Conservation (phyloP, 2,329 filamentous ascomycete species). For the Mariannaea sp. region DNA sequence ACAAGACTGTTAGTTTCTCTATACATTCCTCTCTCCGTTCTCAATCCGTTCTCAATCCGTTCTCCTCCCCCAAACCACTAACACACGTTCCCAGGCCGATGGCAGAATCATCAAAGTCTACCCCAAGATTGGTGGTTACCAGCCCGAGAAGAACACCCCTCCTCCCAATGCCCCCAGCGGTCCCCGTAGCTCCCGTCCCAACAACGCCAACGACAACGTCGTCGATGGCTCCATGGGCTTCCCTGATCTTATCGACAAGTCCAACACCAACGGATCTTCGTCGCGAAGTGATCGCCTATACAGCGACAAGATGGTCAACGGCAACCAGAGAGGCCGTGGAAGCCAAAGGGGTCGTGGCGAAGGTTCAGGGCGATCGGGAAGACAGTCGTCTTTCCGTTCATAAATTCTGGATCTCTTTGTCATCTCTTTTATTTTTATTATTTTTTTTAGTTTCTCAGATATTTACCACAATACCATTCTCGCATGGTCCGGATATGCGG, state of each 20-base stretch:
- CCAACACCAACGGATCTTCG: conserved; percentile 26
- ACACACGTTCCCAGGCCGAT: conserved; percentile 63
- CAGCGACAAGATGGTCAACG: conserved; percentile 53
- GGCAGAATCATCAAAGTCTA: conserved; percentile 76
- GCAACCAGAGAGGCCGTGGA: conserved; percentile 37
- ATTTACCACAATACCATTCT: not conserved
- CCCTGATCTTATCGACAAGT: conserved; percentile 50
- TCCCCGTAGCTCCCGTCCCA: conserved; percentile 36
- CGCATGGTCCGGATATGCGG: not conserved
- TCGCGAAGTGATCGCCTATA: conserved; percentile 51
- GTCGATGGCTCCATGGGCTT: conserved; percentile 62
- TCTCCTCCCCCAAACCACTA: not conserved
- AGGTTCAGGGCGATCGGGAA: too few relatives aligned
- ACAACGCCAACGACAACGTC: conserved; percentile 44
- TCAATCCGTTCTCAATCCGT: too few relatives aligned
- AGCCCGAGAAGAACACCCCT: conserved; percentile 34
- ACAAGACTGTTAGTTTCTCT: conserved; percentile 67
- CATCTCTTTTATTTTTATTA: too few relatives aligned
- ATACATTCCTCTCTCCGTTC: too few relatives aligned
- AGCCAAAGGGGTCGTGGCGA: conserved; percentile 33
- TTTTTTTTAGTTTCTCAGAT: too few relatives aligned
- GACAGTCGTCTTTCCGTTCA: too few relatives aligned
- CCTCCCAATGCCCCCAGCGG: conserved; percentile 42
- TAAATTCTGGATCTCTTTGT: too few relatives aligned
- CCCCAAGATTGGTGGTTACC: conserved; percentile 60